Evolutionary conservation across 2,329 filamentous ascomycete genomes (phyloP).

Genomic region (Helminthosporium solani): DNA sequence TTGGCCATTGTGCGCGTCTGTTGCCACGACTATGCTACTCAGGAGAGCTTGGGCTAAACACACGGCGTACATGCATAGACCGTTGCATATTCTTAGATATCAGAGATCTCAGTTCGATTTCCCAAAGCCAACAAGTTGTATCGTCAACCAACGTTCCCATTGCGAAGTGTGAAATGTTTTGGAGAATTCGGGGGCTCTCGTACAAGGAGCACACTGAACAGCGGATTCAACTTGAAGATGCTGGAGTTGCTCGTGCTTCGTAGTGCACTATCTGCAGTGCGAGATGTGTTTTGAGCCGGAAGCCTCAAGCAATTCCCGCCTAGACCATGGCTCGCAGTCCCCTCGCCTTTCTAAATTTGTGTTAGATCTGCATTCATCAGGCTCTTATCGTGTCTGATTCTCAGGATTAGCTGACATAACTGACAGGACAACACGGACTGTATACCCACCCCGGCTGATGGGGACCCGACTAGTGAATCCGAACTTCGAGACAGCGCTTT

Average conservation of each 20-base stretch:
- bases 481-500: conserved; percentile 42
- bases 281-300: conserved; percentile 7
- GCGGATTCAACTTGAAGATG: conserved; percentile 8
- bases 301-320: conserved; percentile 14
- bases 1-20: conserved; percentile 25
- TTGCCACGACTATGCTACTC: conserved; percentile 18
- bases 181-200: not conserved
- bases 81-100: not conserved
- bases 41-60: conserved; percentile 4
- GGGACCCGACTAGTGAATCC: conserved; percentile 41
- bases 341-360: conserved; percentile 23
- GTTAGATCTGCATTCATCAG: conserved; percentile 16
- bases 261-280: conserved; percentile 5
- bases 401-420: conserved; percentile 34
- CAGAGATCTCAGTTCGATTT: conserved; percentile 16
- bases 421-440: conserved; percentile 37
- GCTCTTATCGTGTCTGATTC: conserved; percentile 21
- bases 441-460: conserved; percentile 38
- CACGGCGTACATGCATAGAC: too few species aligned
- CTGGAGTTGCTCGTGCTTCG: conserved; percentile 4
- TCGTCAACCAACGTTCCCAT: not conserved
- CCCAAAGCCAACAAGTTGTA: conserved; percentile 8
- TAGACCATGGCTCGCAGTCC: conserved; percentile 16
- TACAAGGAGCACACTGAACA: conserved; percentile 10
- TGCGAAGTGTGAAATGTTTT: conserved; percentile 7